Evolutionary conservation across 805 yeast genomes (phyloP).

Genomic region (Zygoascus bituminiphila): DNA sequence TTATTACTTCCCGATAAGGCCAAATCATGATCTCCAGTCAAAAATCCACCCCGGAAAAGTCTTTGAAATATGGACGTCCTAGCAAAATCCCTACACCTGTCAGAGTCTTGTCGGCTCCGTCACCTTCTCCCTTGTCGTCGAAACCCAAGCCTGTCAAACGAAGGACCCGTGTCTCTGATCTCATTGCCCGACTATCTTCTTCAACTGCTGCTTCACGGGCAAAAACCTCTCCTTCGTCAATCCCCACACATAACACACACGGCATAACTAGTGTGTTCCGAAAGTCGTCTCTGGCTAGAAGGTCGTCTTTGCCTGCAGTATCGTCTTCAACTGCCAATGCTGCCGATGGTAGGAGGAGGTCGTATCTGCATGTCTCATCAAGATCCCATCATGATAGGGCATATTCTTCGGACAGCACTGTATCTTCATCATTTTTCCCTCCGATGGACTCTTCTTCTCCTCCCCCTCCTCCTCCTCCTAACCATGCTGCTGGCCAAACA

Average conservation of each 20-base stretch:
- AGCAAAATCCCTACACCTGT: background rate
- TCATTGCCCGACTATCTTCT: conserved; percentile 25
- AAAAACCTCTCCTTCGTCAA: conserved; percentile 5
- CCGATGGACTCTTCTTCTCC: background rate
- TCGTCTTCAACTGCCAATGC: background rate
- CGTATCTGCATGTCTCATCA: background rate
- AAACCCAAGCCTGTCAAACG: conserved; percentile 12
- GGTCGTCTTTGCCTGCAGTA: background rate
- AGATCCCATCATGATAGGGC: background rate
- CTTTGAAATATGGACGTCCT: background rate
- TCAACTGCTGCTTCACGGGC: conserved; percentile 25
- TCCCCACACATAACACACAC: background rate
- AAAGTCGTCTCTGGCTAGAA: background rate
- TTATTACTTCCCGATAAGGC: background rate
- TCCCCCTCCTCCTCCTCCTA: background rate
- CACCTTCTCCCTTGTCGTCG: background rate
- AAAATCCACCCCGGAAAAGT: background rate
- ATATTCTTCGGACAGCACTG: background rate
- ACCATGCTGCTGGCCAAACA: background rate
- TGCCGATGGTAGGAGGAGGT: background rate
- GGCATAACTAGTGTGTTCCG: background rate
- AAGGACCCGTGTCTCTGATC: conserved; percentile 23
- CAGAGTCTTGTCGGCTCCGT: background rate
- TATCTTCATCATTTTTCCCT: background rate
- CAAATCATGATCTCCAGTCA: background rate